phyloP scores from a whole-genome alignment of 495 filamentous ascomycete species.

The Cercophora sp. region DNA sequence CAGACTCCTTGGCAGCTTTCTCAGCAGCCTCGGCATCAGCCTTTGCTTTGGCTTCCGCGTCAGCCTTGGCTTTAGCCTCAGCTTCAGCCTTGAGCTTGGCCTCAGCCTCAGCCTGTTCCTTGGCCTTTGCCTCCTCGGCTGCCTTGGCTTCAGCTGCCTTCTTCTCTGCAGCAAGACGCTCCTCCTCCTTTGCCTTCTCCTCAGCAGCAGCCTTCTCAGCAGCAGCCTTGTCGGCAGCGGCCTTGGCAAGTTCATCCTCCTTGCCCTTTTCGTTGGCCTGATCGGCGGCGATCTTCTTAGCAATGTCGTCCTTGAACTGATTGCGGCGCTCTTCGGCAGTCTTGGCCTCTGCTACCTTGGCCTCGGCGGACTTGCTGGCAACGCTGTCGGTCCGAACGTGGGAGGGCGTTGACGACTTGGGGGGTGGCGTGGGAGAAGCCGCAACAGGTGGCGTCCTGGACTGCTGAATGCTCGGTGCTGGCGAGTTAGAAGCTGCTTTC shows the following conservation, averaged over 20 bases:
- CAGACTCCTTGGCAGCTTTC: constrained; percentile 31
- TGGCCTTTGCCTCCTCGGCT: constrained; percentile 59
- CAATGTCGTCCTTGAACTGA: constrained; percentile 50
- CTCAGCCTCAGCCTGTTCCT: constrained; percentile 47
- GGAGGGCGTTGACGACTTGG: constrained; percentile 39
- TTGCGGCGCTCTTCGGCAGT: constrained; percentile 46
- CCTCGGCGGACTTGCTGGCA: constrained; percentile 17
- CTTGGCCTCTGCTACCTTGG: too few species aligned
- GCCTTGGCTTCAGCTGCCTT: constrained; percentile 67
- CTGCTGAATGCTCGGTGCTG: constrained; percentile 44
- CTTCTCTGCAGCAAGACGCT: constrained; percentile 41
- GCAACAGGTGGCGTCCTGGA: constrained; percentile 52
- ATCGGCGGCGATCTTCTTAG: constrained; percentile 35
- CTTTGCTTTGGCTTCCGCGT: constrained; percentile 43
- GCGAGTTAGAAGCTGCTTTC: constrained; percentile 39
- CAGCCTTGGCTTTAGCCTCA: too few species aligned
- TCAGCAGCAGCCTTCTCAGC: constrained; percentile 44
- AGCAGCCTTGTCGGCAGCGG: constrained; percentile 44
- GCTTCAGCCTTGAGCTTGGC: constrained; percentile 43
- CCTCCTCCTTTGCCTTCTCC: constrained; percentile 36
- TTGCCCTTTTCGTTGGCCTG: constrained; percentile 32
- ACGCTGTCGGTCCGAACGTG: constrained; percentile 47
- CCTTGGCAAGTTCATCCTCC: constrained; percentile 42
- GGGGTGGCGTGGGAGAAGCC: constrained; percentile 50
- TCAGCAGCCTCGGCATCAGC: constrained; percentile 35